phyloP scores from a whole-genome alignment of 2,329 filamentous ascomycete species.

The Microdochium trichocladiopsis region DNA sequence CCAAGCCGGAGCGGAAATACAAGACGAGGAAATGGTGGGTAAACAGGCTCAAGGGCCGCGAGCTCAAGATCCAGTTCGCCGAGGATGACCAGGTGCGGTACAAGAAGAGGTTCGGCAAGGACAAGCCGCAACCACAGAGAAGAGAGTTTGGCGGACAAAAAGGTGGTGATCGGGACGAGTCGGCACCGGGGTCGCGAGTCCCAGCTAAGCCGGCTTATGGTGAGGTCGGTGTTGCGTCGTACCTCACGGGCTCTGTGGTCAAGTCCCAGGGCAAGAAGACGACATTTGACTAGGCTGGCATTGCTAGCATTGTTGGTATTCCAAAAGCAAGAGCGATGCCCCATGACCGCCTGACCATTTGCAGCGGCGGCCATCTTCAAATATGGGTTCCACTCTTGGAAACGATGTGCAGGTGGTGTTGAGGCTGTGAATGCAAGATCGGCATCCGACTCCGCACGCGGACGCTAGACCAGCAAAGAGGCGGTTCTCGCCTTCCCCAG shows the following conservation, averaged over 20 bases:
- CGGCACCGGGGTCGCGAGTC: constrained; percentile 14
- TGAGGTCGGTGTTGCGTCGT: constrained; percentile 48
- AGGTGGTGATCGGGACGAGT: constrained; percentile 12
- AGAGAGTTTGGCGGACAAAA: constrained; percentile 2
- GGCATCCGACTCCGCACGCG: no score
- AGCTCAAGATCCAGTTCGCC: constrained; percentile 84
- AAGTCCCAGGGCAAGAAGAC: constrained; percentile 73
- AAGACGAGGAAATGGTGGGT: constrained; percentile 74
- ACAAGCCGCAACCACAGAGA: constrained; percentile 30
- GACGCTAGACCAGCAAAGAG: no score
- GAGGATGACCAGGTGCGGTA: constrained; percentile 87
- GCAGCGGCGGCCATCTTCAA: no score
- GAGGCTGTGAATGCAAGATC: no score
- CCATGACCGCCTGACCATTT: no score
- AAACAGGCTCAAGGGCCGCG: constrained; percentile 72
- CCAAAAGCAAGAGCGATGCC: background rate
- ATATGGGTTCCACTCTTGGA: no score
- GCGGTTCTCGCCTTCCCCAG: no score
- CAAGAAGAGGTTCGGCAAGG: constrained; percentile 88
- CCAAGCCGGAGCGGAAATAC: constrained; percentile 36
- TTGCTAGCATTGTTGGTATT: background rate
- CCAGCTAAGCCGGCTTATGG: constrained; percentile 30
- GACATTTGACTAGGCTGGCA: constrained; percentile 59
- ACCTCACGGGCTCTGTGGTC: constrained; percentile 69
- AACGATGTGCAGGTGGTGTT: no score